Conservation (phyloP, 2,329 filamentous ascomycete genomes). For the Aspergillus spinulosporus region DNA sequence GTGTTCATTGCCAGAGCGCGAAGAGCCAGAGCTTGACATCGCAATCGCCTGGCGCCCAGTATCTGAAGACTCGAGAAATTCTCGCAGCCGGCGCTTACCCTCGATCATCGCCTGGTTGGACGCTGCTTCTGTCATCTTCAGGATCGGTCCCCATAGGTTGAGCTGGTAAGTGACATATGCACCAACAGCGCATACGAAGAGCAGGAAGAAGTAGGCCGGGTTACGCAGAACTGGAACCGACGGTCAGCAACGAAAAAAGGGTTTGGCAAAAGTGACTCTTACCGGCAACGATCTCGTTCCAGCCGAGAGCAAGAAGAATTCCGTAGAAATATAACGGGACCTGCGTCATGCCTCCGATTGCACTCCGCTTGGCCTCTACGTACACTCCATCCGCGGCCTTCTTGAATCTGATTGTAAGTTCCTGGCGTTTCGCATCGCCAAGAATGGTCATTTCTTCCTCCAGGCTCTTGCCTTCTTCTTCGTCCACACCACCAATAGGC, state of each 20-base stretch:
- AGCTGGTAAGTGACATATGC: slow-evolving; percentile 90
- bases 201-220: slow-evolving; percentile 85
- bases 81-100: slow-evolving; percentile 84
- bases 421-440: slow-evolving; percentile 83
- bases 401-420: slow-evolving; percentile 93
- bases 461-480: slow-evolving; percentile 88
- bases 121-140: slow-evolving; percentile 91
- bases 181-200: slow-evolving; percentile 72
- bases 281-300: slow-evolving; percentile 97
- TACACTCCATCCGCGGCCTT: slow-evolving; percentile 98
- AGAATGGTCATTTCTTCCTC: slow-evolving; percentile 98
- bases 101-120: slow-evolving; percentile 83
- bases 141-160: slow-evolving; percentile 92
- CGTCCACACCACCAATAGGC: slow-evolving; percentile 90
- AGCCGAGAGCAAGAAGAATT: slow-evolving; percentile 84
- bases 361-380: slow-evolving; percentile 94
- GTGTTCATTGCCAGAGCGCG: slow-evolving; percentile 53
- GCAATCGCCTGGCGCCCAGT: slow-evolving; percentile 79
- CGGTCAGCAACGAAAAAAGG: neutral
- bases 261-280: slow-evolving; percentile 42
- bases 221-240: slow-evolving; percentile 75
- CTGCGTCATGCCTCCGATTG: slow-evolving; percentile 91
- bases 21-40: slow-evolving; percentile 58
- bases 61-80: slow-evolving; percentile 86
- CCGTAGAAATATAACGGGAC: slow-evolving; percentile 94